Conservation (phyloP, 495 filamentous ascomycete species). For the Lasiosphaeris hirsuta region DNA sequence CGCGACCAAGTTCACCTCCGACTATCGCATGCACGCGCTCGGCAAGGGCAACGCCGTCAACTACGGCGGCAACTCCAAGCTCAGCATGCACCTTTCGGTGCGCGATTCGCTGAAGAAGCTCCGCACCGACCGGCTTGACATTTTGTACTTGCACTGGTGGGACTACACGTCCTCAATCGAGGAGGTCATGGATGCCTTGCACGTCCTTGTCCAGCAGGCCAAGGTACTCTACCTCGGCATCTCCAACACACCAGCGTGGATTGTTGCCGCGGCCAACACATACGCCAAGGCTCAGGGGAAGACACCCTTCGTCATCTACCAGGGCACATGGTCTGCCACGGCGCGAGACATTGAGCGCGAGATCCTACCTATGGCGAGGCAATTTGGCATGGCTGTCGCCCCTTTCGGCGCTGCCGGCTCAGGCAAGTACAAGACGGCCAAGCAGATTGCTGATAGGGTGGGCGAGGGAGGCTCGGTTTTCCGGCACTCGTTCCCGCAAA, state of each 20-base stretch:
- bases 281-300: slow-evolving; percentile 60
- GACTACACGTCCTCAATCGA: slow-evolving; percentile 57
- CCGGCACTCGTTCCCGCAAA: slow-evolving; percentile 33
- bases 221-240: slow-evolving; percentile 66
- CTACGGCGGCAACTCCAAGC: slow-evolving; percentile 52
- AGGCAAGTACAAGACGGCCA: slow-evolving; percentile 51
- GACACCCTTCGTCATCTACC: slow-evolving; percentile 62
- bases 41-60: slow-evolving; percentile 27
- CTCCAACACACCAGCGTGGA: slow-evolving; percentile 60
- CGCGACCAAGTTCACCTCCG: slow-evolving; percentile 51
- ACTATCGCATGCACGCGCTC: slow-evolving; percentile 25
- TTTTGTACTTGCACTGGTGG: slow-evolving; percentile 63
- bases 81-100: slow-evolving; percentile 53
- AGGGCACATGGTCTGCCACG: slow-evolving; percentile 59
- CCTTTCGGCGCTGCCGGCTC: slow-evolving; percentile 55
- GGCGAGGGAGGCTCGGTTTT: slow-evolving; percentile 34
- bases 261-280: slow-evolving; percentile 57
- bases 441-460: slow-evolving; percentile 34
- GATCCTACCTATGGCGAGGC: slow-evolving; percentile 53
- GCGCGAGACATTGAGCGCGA: slow-evolving; percentile 55
- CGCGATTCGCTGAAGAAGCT: slow-evolving; percentile 57
- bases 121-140: slow-evolving; percentile 62
- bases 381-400: slow-evolving; percentile 57
- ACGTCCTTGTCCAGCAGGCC: slow-evolving; percentile 53
- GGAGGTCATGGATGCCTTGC: slow-evolving; percentile 59